Conservation (phyloP, 2,329 filamentous ascomycete species). For the Penicillium carneum region DNA sequence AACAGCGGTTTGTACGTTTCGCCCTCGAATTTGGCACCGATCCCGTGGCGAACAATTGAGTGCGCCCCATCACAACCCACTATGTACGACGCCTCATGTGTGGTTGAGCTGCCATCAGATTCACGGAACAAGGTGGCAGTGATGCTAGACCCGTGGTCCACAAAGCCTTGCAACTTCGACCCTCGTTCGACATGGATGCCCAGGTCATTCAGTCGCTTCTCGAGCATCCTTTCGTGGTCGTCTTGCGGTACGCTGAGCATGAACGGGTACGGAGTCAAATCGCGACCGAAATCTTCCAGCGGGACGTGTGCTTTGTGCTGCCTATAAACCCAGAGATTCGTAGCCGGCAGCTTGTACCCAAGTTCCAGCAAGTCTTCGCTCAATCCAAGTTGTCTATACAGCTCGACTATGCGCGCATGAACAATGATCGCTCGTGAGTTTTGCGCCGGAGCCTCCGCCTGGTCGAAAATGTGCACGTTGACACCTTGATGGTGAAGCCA, state of each 20-base stretch:
- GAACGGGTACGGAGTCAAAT: constrained; percentile 43
- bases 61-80: constrained; percentile 63
- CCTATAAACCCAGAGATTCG: constrained; percentile 47
- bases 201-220: constrained; percentile 36
- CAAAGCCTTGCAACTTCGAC: constrained; percentile 37
- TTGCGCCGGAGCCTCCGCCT: constrained; percentile 47
- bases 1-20: constrained; percentile 55
- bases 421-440: constrained; percentile 54
- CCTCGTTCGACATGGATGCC: constrained; percentile 42
- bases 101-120: constrained; percentile 31
- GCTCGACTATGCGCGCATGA: constrained; percentile 60
- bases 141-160: constrained; percentile 34
- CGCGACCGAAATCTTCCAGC: constrained; percentile 35
- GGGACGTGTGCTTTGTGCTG: constrained; percentile 34
- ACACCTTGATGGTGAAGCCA: constrained; percentile 40
- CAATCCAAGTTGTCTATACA: constrained; percentile 57
- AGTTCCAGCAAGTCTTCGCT: constrained; percentile 46
- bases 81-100: constrained; percentile 52
- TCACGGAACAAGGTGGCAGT: constrained; percentile 33
- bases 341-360: constrained; percentile 50
- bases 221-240: constrained; percentile 41
- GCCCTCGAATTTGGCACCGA: constrained; percentile 53
- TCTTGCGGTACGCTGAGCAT: constrained; percentile 41
- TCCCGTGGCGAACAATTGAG: constrained; percentile 56
- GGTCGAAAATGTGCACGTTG: constrained; percentile 55